These are phyloP conservation scores for Phoenix roebelenii DNA, from an alignment of 176 grass and related monocot species.

Conservation along the genomic window DNA sequence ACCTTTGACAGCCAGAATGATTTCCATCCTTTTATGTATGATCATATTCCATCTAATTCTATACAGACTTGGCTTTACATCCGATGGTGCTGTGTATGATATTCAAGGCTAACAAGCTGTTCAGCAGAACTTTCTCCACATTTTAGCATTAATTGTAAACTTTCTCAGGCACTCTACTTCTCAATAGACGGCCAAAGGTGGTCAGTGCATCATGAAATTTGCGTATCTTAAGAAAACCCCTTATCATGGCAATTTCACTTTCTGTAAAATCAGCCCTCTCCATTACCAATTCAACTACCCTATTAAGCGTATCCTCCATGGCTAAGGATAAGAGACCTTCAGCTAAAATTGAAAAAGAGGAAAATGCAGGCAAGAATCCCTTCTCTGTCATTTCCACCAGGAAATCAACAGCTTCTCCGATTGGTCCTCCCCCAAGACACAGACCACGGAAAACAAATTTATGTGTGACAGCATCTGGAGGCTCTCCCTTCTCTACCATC, in stretches of 20 bases:
- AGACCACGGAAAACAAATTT: conserved; percentile 76
- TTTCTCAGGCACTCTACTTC: conserved; percentile 31
- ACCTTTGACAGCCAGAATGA: no score
- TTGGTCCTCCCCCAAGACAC: conserved; percentile 60
- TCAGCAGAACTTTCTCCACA: no score
- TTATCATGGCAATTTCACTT: conserved; percentile 61
- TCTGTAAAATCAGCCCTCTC: conserved; percentile 43
- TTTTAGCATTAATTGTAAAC: conserved; percentile 19
- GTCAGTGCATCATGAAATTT: conserved; percentile 75
- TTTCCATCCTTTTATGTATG: no score
- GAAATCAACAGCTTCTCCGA: conserved; percentile 84
- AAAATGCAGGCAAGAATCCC: conserved; percentile 66
- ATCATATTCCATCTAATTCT: no score
- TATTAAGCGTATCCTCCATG: conserved; percentile 70
- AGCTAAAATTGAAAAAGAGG: conserved; percentile 61
- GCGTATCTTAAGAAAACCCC: conserved; percentile 64
- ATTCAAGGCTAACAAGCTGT: no score
- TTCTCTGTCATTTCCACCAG: conserved; percentile 67
- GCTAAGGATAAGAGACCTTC: conserved; percentile 68
- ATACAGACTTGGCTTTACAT: no score
- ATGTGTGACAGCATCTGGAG: conserved; percentile 71
- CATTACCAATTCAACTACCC: conserved; percentile 48
- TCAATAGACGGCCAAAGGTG: conserved; percentile 52
- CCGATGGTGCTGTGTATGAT: no score
- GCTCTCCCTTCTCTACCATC: conserved; percentile 55